phyloP scores from a whole-genome alignment of 441 rosid species.

The Pelargonium australe region DNA sequence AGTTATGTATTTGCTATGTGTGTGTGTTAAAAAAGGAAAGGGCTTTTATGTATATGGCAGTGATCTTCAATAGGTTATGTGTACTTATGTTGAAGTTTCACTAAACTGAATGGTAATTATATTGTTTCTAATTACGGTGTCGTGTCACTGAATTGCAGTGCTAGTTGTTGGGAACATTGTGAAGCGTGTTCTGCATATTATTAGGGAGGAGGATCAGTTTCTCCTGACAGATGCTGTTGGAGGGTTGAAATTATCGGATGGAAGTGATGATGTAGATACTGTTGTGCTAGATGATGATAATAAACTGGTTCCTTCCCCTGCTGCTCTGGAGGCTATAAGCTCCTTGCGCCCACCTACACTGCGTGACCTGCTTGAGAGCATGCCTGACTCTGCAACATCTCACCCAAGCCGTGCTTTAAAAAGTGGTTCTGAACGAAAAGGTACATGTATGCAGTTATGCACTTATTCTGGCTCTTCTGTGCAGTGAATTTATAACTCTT shows the following conservation, averaged over 20 bases:
- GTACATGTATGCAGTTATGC: constrained; percentile 8
- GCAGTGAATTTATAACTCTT: not conserved
- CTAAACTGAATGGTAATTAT: not conserved
- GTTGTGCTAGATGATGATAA: not conserved
- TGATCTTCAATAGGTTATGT: not conserved
- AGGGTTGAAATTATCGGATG: constrained; percentile 16
- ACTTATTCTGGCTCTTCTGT: not conserved
- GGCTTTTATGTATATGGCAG: not conserved
- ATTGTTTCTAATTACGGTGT: too few relatives aligned
- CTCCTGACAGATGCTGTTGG: constrained; percentile 7
- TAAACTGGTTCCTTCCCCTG: not conserved
- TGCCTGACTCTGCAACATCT: constrained; percentile 4
- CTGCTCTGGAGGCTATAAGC: constrained; percentile 8
- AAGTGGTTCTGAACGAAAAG: constrained; percentile 13
- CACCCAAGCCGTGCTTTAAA: constrained; percentile 4
- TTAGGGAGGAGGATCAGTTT: constrained; percentile 15
- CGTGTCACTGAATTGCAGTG: constrained; percentile 11
- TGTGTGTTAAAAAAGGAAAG: not conserved
- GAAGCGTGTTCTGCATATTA: constrained; percentile 20
- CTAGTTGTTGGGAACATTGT: constrained; percentile 18
- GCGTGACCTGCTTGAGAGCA: constrained; percentile 17
- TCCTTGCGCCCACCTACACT: constrained; percentile 12
- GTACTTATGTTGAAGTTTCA: not conserved
- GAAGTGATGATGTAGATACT: not conserved
- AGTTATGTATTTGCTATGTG: too few relatives aligned